Percentiles rank a stretch among this genome's conserved stretches.
phyloP scores from a whole-genome alignment of 1,284 basidiomycete genomes.

The Rhodotorula sp. region DNA sequence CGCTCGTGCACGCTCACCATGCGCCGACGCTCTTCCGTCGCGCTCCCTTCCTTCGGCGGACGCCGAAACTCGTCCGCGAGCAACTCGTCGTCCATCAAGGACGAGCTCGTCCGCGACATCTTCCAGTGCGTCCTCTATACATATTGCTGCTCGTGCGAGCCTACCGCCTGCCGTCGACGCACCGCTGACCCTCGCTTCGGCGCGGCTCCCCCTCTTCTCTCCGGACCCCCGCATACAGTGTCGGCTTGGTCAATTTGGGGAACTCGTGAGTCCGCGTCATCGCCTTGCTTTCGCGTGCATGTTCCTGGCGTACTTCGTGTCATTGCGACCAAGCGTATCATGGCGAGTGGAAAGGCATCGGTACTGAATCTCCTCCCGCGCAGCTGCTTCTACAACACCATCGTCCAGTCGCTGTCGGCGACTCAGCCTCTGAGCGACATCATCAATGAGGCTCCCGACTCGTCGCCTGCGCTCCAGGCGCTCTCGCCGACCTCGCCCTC shows the following conservation, averaged over 20 bases:
- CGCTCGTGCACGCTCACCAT: neutral
- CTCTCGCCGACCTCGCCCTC: slow-evolving; percentile 33
- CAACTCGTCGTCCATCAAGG: slow-evolving; percentile 16
- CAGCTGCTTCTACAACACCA: slow-evolving; percentile 50
- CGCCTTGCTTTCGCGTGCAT: no score
- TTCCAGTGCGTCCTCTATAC: slow-evolving; percentile 17
- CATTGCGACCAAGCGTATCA: neutral
- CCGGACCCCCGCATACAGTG: slow-evolving; percentile 18
- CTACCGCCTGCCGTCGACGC: neutral
- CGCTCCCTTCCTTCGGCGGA: slow-evolving; percentile 22
- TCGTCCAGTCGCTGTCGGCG: slow-evolving; percentile 48
- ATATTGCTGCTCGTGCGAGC: neutral
- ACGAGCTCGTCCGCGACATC: slow-evolving; percentile 32
- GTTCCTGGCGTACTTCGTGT: no score
- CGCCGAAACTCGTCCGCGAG: slow-evolving; percentile 11
- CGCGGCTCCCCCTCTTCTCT: neutral
- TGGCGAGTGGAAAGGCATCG: no score
- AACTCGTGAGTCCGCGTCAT: slow-evolving; percentile 37
- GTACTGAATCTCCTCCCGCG: neutral
- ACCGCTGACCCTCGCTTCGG: neutral
- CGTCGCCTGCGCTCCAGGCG: slow-evolving; percentile 41
- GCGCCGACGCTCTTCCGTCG: slow-evolving; percentile 22
- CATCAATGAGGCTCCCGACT: slow-evolving; percentile 41
- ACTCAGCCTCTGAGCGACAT: slow-evolving; percentile 45
- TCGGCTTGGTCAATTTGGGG: slow-evolving; percentile 46